A percentile compares a stretch with the other conserved stretches of the same genome.
Conservation (phyloP, 768 basidiomycete genomes). For the Trametes villosa region DNA sequence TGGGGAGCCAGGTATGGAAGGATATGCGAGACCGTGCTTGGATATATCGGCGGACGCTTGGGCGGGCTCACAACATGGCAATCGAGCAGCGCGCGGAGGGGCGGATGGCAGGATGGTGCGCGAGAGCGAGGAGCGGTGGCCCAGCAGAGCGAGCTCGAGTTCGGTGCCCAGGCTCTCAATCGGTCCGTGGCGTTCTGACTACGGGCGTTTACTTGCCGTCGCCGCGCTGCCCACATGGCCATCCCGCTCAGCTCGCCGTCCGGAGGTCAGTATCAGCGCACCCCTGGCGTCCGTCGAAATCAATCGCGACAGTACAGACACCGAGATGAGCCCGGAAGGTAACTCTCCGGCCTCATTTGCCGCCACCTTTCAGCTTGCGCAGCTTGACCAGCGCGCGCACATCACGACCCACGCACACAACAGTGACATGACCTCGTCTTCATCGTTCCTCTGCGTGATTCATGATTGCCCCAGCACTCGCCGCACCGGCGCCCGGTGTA, state of each 20-base stretch:
- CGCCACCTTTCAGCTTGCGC: background rate
- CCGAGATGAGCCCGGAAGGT: background rate
- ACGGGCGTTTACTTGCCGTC: background rate
- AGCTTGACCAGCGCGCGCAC: background rate
- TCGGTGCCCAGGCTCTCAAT: background rate
- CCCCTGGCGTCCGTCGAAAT: background rate
- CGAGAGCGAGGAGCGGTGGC: background rate
- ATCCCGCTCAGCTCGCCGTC: background rate
- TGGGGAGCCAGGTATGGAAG: constrained; percentile 1
- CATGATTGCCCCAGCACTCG: constrained; percentile 4
- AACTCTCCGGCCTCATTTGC: background rate
- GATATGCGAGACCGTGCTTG: background rate
- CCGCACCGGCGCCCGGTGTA: constrained; percentile 17
- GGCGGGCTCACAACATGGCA: constrained; percentile 18
- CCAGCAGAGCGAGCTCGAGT: background rate
- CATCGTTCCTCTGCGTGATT: constrained; percentile 18
- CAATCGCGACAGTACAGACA: background rate
- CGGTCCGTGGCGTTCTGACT: background rate
- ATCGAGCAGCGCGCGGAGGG: constrained; percentile 1
- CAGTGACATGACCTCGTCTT: background rate
- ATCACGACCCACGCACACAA: background rate
- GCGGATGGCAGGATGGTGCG: background rate
- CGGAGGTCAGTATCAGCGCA: background rate
- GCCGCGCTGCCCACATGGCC: background rate
- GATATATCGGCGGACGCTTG: background rate